phyloP scores from a whole-genome alignment of 345 rosid species.

The Geranium rotundifolium region DNA sequence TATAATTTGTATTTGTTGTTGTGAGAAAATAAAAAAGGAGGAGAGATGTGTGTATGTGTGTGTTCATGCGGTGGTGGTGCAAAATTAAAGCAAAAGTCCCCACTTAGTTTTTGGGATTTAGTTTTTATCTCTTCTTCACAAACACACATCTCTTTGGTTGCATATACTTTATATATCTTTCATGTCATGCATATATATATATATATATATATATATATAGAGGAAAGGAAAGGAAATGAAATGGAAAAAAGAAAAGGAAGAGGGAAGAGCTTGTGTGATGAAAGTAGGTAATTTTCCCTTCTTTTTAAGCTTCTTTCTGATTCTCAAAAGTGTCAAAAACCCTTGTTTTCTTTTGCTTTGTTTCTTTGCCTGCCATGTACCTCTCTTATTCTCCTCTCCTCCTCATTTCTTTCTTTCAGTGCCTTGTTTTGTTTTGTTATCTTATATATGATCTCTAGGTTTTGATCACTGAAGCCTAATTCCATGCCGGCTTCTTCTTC shows the following conservation, averaged over 20 bases:
- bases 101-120: conserved; percentile 24
- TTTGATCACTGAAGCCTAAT: background rate
- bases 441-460: background rate
- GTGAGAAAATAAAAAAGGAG: too few species aligned
- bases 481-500: background rate
- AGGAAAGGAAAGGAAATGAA: too few species aligned
- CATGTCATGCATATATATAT: background rate
- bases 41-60: background rate
- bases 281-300: background rate
- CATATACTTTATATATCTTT: background rate
- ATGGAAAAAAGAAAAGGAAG: too few species aligned
- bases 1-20: too few species aligned
- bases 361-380: conserved; percentile 16
- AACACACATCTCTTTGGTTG: background rate
- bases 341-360: conserved; percentile 24
- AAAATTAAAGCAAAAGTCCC: conserved; percentile 23
- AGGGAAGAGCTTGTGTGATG: background rate
- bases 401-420: background rate
- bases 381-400: background rate
- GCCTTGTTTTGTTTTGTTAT: conserved; percentile 3
- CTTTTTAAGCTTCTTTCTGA: background rate
- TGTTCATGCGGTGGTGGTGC: conserved; percentile 11
- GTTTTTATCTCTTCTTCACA: conserved; percentile 23
- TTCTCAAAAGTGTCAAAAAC: background rate
- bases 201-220: too few species aligned